phyloP scores from a whole-genome alignment of 345 rosid species.

The Linum usitatissimum region DNA sequence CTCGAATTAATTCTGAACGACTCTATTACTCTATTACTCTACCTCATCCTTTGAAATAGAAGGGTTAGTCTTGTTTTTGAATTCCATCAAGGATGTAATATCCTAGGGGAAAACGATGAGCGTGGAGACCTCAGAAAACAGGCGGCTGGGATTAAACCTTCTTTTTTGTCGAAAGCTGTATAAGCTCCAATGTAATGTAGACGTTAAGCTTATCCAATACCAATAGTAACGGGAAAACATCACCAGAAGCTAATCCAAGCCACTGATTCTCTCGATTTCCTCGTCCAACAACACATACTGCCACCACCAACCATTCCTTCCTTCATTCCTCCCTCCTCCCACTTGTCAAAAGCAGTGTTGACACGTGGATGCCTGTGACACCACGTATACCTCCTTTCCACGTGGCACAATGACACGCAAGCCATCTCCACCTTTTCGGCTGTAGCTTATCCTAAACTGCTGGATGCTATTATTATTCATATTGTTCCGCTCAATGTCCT shows the following conservation, averaged over 20 bases:
- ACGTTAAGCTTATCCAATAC: not conserved
- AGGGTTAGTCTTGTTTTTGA: no score
- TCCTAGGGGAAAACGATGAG: no score
- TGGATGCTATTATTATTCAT: no score
- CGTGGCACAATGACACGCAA: slow-evolving; percentile 26
- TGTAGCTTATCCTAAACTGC: slow-evolving; percentile 22
- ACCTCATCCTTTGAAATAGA: no score
- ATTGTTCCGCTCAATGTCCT: no score
- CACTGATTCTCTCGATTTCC: slow-evolving; percentile 23
- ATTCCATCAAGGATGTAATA: no score
- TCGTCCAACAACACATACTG: slow-evolving; percentile 16
- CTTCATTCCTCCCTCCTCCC: not conserved
- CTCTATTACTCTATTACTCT: no score
- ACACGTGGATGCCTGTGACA: slow-evolving; percentile 20
- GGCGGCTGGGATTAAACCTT: no score
- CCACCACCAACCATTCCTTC: not conserved
- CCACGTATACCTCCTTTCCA: slow-evolving; percentile 14
- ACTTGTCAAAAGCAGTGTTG: not conserved
- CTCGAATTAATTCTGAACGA: no score
- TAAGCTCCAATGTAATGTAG: no score
- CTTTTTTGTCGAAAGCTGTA: no score
- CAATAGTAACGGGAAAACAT: slow-evolving; percentile 16
- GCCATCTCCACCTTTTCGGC: slow-evolving; percentile 12
- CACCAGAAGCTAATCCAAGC: slow-evolving; percentile 26
- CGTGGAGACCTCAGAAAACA: no score